These are phyloP conservation scores for Irpex lacteus DNA, from an alignment of 1,284 basidiomycete species.

Conservation along the genomic window DNA sequence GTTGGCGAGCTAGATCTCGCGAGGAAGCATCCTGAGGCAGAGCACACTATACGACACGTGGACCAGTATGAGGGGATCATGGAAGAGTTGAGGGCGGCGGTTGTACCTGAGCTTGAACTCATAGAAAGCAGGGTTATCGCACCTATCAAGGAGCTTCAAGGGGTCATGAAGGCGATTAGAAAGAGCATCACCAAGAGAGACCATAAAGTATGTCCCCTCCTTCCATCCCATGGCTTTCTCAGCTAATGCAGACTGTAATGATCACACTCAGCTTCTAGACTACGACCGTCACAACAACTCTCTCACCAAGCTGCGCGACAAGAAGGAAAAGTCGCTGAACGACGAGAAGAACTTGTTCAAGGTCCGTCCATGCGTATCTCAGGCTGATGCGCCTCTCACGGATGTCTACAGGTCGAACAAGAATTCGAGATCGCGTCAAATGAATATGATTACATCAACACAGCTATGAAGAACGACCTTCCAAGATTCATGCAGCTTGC, in stretches of 20 bases:
- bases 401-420: constrained; percentile 79
- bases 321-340: constrained; percentile 92
- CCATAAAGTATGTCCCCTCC: constrained; percentile 72
- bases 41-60: constrained; percentile 79
- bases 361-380: constrained; percentile 36
- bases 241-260: neutral
- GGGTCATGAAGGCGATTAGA: constrained; percentile 84
- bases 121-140: constrained; percentile 86
- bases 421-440: constrained; percentile 94
- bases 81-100: constrained; percentile 79
- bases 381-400: neutral
- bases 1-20: constrained; percentile 81
- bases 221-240: neutral
- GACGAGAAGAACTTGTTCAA: constrained; percentile 97
- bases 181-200: constrained; percentile 97
- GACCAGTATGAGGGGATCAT: constrained; percentile 69
- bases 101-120: constrained; percentile 92
- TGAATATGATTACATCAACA: constrained; percentile 98
- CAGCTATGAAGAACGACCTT: constrained; percentile 87
- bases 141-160: constrained; percentile 88
- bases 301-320: constrained; percentile 91
- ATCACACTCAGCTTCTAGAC: constrained; percentile 68
- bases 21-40: constrained; percentile 75
- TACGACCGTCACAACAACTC: constrained; percentile 97
- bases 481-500: constrained; percentile 88